Base-by-base conservation (phyloP, 225 moss, liverwort and hornwort species). In the Polytrichum formosum region DNA sequence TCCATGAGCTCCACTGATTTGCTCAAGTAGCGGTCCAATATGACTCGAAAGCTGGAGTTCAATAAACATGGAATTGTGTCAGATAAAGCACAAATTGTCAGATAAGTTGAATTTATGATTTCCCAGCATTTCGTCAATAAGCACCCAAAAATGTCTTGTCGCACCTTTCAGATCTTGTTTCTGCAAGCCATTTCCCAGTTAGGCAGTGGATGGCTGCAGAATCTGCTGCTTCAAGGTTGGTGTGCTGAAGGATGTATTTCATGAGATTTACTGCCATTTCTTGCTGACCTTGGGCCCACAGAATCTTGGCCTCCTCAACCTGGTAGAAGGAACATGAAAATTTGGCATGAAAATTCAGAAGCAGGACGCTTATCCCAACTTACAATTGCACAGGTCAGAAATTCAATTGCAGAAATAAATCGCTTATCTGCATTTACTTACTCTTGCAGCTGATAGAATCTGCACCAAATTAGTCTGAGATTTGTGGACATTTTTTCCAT, bases 131-230 rank as follows among this genome's bases (percentile, higher is more conserved):
- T 37, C 13, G 13, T 37, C 37, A 37, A 37, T 37, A 10, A 37
- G 10, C 13, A 37, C 37, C 10, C 37, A 10, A 37, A 37, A 13
- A 10, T 37, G 2, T 37, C 37, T 37, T 37, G 37, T 37, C 0
- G 23, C 53, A 96, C 96, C 96, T 92, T 79, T 92, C 91, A 20
- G 97, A 92, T 81, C 94, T 74, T 77, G 94, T 94, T 74, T 94
- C 97, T 71, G 91, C 91, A 17, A 98, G 80, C 97, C 97, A 98
- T 76, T 98, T 94, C 56, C 97, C 94, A 55, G 97, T 94, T 74
- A 98, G 82, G 79, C 88, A 98, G 62, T 83, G 77, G 64, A 92
- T 83, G 67, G 87, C 73, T 75, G 92, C 90, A 63, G 82, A 81
- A 75, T 87, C 90, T 69, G 80, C 82, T 68, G 76, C 77, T 69